A percentile compares a stretch with the other conserved stretches of the same genome.
These are phyloP conservation scores for Bondarzewia mesenterica DNA, from an alignment of 1,284 basidiomycete genomes.

Conservation along the genomic window DNA sequence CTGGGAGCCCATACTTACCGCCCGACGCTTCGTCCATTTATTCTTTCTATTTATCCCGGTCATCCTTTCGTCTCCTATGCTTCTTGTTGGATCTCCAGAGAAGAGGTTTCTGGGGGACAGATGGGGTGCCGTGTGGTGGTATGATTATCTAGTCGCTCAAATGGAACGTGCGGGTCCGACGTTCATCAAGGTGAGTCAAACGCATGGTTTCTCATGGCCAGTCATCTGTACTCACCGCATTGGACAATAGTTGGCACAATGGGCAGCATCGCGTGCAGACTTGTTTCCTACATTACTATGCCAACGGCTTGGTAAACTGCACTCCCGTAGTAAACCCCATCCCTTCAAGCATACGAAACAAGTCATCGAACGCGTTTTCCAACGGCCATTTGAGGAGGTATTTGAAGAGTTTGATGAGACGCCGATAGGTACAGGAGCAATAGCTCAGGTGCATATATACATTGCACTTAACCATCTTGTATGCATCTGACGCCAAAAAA, in stretches of 20 bases:
- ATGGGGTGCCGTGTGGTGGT: conserved; percentile 95
- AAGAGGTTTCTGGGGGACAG: conserved; percentile 55
- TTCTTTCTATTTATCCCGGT: conserved; percentile 85
- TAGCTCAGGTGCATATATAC: conserved; percentile 70
- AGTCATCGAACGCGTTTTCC: conserved; percentile 83
- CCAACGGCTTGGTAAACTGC: conserved; percentile 77
- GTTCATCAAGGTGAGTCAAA: conserved; percentile 79
- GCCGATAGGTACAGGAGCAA: conserved; percentile 96
- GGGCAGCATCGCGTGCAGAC: conserved; percentile 95
- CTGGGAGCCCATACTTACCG: conserved; percentile 84
- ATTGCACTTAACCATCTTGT: no score
- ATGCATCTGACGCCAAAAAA: not conserved
- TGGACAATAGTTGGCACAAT: conserved; percentile 80
- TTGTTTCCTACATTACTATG: conserved; percentile 93
- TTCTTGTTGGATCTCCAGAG: conserved; percentile 67
- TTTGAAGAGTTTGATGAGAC: conserved; percentile 85
- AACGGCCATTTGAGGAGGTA: conserved; percentile 76
- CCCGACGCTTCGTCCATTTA: conserved; percentile 79
- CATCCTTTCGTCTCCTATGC: conserved; percentile 77
- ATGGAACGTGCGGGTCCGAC: conserved; percentile 97
- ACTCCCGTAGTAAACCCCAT: conserved; percentile 87
- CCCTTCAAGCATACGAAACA: conserved; percentile 73
- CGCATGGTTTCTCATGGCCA: not conserved
- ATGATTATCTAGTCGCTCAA: conserved; percentile 76
- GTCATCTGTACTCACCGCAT: not conserved